phyloP scores from a whole-genome alignment of 768 basidiomycete genomes.

The Boletus pseudo-olivaceus region DNA sequence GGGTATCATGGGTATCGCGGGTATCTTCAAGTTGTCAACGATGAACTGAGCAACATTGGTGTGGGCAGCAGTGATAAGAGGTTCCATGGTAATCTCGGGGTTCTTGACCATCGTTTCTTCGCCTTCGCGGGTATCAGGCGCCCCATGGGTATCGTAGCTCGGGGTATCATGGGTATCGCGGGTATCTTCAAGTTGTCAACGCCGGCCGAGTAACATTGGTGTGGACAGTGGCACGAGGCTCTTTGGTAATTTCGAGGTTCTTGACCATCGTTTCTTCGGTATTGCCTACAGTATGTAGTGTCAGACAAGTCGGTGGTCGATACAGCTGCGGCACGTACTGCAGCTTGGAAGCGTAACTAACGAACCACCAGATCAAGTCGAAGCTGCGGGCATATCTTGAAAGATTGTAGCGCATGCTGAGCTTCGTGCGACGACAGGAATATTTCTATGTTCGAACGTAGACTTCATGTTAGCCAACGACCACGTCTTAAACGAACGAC shows the following conservation, averaged over 20 bases:
- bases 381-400: neutral
- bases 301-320: neutral
- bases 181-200: slow-evolving; percentile 3
- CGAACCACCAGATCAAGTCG: neutral
- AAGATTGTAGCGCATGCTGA: neutral
- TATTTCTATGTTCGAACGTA: neutral
- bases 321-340: slow-evolving; percentile 2
- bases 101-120: slow-evolving; percentile 3
- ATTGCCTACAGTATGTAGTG: neutral
- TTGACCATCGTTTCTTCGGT: neutral
- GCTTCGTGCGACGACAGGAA: neutral
- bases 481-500: neutral
- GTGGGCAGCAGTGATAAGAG: neutral
- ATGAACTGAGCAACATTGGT: slow-evolving; percentile 1
- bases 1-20: slow-evolving; percentile 5
- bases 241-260: neutral
- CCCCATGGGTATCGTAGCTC: slow-evolving; percentile 1
- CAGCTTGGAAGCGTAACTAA: neutral
- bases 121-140: neutral
- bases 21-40: slow-evolving; percentile 1
- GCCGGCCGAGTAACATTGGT: slow-evolving; percentile 1
- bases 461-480: neutral
- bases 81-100: neutral
- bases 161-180: slow-evolving; percentile 4
- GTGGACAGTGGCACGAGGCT: neutral